phyloP scores from a whole-genome alignment of 2,329 filamentous ascomycete species.

The Cladophialophora immunda region DNA sequence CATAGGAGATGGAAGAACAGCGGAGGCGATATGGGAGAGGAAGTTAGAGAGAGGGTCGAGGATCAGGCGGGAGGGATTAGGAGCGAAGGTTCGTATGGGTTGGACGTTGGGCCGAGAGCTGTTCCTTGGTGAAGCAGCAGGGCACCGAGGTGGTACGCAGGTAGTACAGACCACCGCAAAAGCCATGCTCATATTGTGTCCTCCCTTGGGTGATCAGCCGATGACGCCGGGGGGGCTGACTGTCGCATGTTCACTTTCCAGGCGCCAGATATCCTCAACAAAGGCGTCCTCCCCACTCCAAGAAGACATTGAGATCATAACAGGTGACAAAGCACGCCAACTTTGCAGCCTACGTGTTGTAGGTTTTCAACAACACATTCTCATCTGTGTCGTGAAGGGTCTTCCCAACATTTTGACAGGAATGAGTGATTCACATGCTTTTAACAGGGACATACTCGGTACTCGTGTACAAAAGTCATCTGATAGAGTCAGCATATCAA shows the following conservation, averaged over 20 bases:
- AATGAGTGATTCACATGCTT: background rate
- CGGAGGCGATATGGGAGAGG: slow-evolving; percentile 36
- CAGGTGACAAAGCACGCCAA: slow-evolving; percentile 2
- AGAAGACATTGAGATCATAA: background rate
- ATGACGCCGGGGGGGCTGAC: background rate
- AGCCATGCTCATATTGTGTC: background rate
- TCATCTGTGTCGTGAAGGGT: background rate
- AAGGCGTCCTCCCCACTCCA: background rate
- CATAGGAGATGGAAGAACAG: slow-evolving; percentile 36
- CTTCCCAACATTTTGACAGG: background rate
- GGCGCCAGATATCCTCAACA: background rate
- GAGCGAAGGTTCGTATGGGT: slow-evolving; percentile 33
- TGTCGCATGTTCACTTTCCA: background rate
- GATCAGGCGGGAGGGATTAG: slow-evolving; percentile 27
- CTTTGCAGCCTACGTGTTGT: background rate
- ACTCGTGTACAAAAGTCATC: slow-evolving; percentile 16
- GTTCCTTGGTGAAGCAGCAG: slow-evolving; percentile 34
- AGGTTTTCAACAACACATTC: background rate
- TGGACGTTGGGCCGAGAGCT: slow-evolving; percentile 36
- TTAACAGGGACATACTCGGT: background rate
- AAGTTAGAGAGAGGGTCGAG: slow-evolving; percentile 30
- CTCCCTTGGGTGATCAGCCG: background rate
- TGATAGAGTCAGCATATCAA: background rate
- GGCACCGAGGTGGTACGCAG: background rate
- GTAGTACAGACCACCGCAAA: background rate